Evolutionary conservation across 2,329 filamentous ascomycete species (phyloP).

Genomic region (Aspergillus bombycis): DNA sequence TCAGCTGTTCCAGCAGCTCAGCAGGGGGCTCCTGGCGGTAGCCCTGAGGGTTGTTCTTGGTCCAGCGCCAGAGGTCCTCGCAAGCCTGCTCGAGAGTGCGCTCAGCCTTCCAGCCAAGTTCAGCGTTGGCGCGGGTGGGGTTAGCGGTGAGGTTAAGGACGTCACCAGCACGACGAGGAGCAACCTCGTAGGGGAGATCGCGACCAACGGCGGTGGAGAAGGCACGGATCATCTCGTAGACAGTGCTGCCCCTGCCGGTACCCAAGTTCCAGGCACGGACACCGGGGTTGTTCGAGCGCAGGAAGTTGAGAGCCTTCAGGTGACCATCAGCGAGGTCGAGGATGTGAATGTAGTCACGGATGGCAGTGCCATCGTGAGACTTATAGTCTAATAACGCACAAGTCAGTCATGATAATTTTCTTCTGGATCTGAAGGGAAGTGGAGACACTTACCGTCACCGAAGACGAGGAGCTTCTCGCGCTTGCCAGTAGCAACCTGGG

Average conservation of each 20-base stretch:
- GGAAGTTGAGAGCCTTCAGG: conserved; percentile 69
- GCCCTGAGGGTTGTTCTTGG: conserved; percentile 92
- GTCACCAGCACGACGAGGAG: conserved; percentile 79
- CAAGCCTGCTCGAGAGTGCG: conserved; percentile 90
- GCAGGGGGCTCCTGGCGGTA: conserved; percentile 91
- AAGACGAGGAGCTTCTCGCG: conserved; percentile 93
- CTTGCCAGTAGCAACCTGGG: conserved; percentile 94
- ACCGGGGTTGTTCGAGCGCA: conserved; percentile 66
- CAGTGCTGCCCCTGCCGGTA: conserved; percentile 90
- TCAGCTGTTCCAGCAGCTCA: conserved; percentile 66
- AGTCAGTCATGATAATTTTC: neutral
- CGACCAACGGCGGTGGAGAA: conserved; percentile 86
- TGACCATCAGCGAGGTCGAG: conserved; percentile 56
- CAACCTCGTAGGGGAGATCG: conserved; percentile 84
- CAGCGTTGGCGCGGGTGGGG: conserved; percentile 80
- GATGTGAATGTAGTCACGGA: conserved; percentile 76
- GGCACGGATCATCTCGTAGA: conserved; percentile 96
- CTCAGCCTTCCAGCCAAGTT: conserved; percentile 91
- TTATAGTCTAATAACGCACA: conserved; percentile 70
- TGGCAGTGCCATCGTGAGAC: conserved; percentile 51
- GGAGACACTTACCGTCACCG: conserved; percentile 72
- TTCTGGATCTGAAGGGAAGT: neutral
- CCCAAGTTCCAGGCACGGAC: conserved; percentile 97
- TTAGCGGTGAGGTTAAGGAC: conserved; percentile 95
- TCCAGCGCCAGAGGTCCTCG: conserved; percentile 94